Base-by-base conservation (phyloP, 2,329 filamentous ascomycete genomes). In the Tolypocladium sp. region DNA sequence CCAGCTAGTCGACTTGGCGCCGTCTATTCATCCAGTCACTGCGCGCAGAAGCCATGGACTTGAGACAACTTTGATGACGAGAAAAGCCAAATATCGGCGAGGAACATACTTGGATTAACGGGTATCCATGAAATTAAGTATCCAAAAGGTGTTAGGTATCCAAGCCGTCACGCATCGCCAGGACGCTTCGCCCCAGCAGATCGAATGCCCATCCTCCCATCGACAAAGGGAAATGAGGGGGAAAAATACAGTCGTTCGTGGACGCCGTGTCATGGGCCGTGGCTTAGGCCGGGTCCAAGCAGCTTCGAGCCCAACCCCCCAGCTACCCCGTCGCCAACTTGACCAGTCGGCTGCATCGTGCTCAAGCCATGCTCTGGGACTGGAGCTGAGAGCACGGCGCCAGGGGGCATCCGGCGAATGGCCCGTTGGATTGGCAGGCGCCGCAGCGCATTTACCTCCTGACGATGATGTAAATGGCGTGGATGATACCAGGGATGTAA, bases 391-490 rank as follows among this genome's bases (percentile, higher is more conserved):
- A 2, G 30, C 49, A 4, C 30, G 27, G 30, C 9, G 10, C 4
- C 9, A 9, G 6, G 17, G 7, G 2, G 8, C 13, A 13, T 27
- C 27, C 17, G 46, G 17, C 2, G 3, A 15, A 17, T 33, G 3
- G 8, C 46, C 46, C 4, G 17, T 20, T 4, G 46, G 17, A 3
- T 12, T n/a, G 30, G 3, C 17, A 30, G 30, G 46, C 46, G 46
- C 46, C 44, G 8, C 9, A 27, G 4, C 9, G n/a, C 58, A 13
- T 55, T 56, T 62, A 62, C 27, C 54, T 61, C 57, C 42, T 59
- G 7, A 59, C 37, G 42, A 96, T 94, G 71, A 96, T 92, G 83
- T 94, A 96, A 79, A 96, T 78, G 63, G 92, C 92, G 81, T 96
- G 92, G 75, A 96, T 91, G 79, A 96, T 92, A 75, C 91, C 90